A percentile compares a stretch with the other conserved stretches of the same genome.
Evolutionary conservation across 345 rosid genomes (phyloP).

Genomic region (Acer campestre): DNA sequence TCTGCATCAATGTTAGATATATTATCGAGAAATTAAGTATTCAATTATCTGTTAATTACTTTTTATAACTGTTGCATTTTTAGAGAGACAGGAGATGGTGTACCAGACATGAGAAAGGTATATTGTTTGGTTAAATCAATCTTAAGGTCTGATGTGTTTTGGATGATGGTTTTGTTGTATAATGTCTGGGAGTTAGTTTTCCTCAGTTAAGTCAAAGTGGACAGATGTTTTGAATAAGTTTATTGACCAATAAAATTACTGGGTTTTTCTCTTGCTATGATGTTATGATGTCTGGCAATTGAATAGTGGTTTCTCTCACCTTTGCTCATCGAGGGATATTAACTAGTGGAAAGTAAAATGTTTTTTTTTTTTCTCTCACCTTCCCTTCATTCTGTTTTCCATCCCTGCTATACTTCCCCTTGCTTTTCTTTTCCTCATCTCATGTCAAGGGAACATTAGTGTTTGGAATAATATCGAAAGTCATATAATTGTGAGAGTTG

Average conservation of each 20-base stretch:
- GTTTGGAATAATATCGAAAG: background rate
- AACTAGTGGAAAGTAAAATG: background rate
- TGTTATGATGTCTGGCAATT: background rate
- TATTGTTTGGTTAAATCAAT: background rate
- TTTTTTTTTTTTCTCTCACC: background rate
- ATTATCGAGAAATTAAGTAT: background rate
- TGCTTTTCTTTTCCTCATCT: background rate
- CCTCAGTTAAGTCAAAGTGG: background rate
- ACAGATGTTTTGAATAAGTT: background rate
- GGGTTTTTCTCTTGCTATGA: constrained; percentile 2
- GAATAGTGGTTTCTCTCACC: background rate
- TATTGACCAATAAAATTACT: background rate
- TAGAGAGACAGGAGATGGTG: background rate
- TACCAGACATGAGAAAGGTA: background rate
- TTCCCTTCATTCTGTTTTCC: background rate
- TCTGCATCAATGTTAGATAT: background rate
- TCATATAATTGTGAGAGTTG: background rate
- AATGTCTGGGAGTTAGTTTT: background rate
- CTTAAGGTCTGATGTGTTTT: background rate
- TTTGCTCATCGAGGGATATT: background rate
- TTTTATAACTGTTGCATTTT: background rate
- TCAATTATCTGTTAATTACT: background rate
- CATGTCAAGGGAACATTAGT: background rate
- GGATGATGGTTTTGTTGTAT: background rate
- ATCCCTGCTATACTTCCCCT: background rate